Conservation (phyloP, 2,329 filamentous ascomycete genomes). For the Chaetomiaceae sp. region DNA sequence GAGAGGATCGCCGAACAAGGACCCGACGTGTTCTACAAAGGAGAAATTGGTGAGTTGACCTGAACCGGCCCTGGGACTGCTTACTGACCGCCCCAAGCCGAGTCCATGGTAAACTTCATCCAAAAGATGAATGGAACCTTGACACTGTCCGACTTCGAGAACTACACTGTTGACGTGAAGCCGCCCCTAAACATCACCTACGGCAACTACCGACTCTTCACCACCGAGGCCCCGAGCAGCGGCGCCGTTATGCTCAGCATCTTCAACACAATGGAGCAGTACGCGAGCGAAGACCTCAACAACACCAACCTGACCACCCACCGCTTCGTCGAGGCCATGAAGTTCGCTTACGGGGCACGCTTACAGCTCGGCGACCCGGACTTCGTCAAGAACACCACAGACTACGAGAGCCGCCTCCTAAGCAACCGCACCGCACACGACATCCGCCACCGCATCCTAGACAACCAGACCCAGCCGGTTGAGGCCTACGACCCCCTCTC, state of each 20-base stretch:
- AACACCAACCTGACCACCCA: slow-evolving; percentile 68
- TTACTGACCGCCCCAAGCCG: slow-evolving; percentile 41
- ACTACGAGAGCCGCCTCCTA: slow-evolving; percentile 66
- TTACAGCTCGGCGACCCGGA: slow-evolving; percentile 77
- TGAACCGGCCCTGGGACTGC: slow-evolving; percentile 19
- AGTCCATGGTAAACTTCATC: slow-evolving; percentile 67
- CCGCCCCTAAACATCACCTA: slow-evolving; percentile 60
- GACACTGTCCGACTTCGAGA: slow-evolving; percentile 70
- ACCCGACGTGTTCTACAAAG: slow-evolving; percentile 34
- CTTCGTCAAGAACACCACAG: slow-evolving; percentile 60
- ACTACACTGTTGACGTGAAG: slow-evolving; percentile 64
- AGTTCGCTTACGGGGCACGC: slow-evolving; percentile 80
- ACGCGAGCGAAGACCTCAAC: slow-evolving; percentile 50
- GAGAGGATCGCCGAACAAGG: slow-evolving; percentile 72
- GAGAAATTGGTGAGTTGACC: slow-evolving; percentile 34
- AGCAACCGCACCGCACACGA: slow-evolving; percentile 52
- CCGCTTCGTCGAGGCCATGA: slow-evolving; percentile 79
- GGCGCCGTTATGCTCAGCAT: slow-evolving; percentile 71
- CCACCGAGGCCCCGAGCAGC: slow-evolving; percentile 69
- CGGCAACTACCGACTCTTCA: slow-evolving; percentile 65
- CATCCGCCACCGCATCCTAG: slow-evolving; percentile 65
- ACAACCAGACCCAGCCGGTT: slow-evolving; percentile 66
- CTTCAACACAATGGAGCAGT: slow-evolving; percentile 81
- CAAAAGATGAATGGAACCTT: slow-evolving; percentile 74
- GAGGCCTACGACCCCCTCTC: slow-evolving; percentile 67